Percentiles rank a stretch among this genome's conserved stretches.
phyloP scores from a whole-genome alignment of 1,139 yeast genomes.

The Nakaseomyces glabratus region DNA sequence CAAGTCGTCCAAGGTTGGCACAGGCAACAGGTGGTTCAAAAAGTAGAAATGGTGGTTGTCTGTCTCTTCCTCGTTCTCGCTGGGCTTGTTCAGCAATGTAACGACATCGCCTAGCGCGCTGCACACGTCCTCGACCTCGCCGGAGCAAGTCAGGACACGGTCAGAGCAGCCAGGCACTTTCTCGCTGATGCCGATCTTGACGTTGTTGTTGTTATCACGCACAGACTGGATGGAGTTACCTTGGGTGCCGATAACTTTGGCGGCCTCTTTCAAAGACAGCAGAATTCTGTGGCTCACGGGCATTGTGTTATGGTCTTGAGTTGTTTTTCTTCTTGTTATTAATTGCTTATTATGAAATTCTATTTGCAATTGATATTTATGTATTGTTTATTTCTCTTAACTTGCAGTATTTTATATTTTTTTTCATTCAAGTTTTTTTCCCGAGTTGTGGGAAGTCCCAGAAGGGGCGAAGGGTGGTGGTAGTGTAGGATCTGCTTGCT shows the following conservation, averaged over 20 bases:
- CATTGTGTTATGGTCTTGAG: constrained; percentile 7
- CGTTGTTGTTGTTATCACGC: constrained; percentile 58
- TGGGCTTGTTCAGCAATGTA: constrained; percentile 40
- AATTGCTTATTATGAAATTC: no score
- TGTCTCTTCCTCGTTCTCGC: constrained; percentile 12
- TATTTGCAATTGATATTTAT: no score
- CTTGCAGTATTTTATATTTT: no score
- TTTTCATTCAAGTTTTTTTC: no score
- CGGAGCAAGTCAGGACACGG: constrained; percentile 73
- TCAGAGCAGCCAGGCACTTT: constrained; percentile 77
- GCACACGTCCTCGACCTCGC: constrained; percentile 66
- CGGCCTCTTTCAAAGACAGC: constrained; percentile 82
- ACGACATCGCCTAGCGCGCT: constrained; percentile 67
- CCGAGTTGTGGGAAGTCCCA: no score
- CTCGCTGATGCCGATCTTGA: constrained; percentile 84
- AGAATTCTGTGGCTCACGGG: constrained; percentile 43
- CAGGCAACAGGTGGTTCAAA: constrained; percentile 31
- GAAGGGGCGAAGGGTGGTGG: no score
- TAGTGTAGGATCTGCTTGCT: no score
- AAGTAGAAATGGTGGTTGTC: constrained; percentile 26
- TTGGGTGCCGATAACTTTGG: constrained; percentile 80
- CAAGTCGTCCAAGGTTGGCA: constrained; percentile 21
- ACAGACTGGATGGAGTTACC: constrained; percentile 75
- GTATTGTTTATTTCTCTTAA: no score
- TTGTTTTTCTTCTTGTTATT: no score